phyloP scores from a whole-genome alignment of 345 rosid genomes.

The Citrus inodora region DNA sequence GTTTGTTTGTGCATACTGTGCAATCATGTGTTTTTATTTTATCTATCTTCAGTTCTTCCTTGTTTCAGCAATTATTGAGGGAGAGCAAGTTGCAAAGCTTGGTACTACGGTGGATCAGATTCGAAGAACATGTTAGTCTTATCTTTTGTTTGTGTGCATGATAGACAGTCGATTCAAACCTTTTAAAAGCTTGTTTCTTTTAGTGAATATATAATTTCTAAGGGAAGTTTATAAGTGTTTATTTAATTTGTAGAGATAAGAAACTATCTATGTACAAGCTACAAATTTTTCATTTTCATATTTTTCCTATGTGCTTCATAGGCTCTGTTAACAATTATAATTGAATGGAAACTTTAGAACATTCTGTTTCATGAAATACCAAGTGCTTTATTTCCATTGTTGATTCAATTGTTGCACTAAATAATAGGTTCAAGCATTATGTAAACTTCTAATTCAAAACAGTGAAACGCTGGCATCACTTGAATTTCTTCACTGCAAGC shows the following conservation, averaged over 20 bases:
- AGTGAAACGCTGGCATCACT: conserved; percentile 60
- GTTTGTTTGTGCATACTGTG: neutral
- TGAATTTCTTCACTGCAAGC: conserved; percentile 71
- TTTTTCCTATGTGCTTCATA: neutral
- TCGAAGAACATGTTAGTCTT: conserved; percentile 62
- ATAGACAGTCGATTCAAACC: neutral
- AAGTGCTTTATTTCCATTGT: neutral
- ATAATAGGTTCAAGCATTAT: conserved; percentile 64
- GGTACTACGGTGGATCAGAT: conserved; percentile 60
- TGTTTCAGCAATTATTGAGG: conserved; percentile 61
- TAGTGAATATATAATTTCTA: neutral
- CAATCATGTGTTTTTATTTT: neutral
- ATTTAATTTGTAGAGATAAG: neutral
- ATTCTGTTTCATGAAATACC: neutral
- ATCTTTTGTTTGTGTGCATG: conserved; percentile 8
- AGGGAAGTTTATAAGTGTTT: neutral
- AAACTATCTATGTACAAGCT: neutral
- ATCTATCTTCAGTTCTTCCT: neutral
- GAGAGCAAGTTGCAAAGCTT: conserved; percentile 60
- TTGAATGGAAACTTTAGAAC: neutral
- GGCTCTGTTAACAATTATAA: neutral
- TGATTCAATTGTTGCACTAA: conserved; percentile 12
- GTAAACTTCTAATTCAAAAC: conserved; percentile 68
- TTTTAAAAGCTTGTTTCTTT: neutral
- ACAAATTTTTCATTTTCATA: neutral